Evolutionary conservation across 208 protist genomes (phyloP), one percentile per base, ranked within the genome.

Genomic region (Leptomonas seymouri): DNA sequence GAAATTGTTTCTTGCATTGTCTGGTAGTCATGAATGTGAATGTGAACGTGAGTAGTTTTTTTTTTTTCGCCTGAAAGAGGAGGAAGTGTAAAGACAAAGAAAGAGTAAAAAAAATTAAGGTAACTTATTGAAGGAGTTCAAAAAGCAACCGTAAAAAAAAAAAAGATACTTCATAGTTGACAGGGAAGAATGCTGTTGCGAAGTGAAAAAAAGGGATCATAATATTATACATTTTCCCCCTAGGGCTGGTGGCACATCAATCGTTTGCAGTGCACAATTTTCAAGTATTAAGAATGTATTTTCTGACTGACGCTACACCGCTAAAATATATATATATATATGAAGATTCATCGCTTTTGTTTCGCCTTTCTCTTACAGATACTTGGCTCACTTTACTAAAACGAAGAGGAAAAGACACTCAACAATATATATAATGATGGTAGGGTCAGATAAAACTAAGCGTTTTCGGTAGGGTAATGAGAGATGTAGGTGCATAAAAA

Each of bases 111-210:
- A 48, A 39, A 9, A 48, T 3, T 16, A n/a, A 16, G 12, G 18
- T n/a, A 48, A 48, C 20, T n/a, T 5, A 48, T n/a, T 16, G 8
- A 42, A 72, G 65, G 60, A 62, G 76, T 87, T 50, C 64, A 78
- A 28, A 31, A n/a, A 54, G 25, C 46, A 54, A 59, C 46, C 51
- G 21, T 44, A 60, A 39, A 44, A 34, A 54, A 53, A 41, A 4
- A 31, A 64, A 34, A 46, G 27, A 23, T 9, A 23, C 30, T 49
- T 21, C 12, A 25, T 6, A 3, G 21, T 16, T 41, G 23, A 21
- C 20, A 41, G 30, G 12, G n/a, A n/a, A n/a, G n/a, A n/a, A n/a
- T n/a, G n/a, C n/a, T n/a, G n/a, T n/a, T n/a, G n/a, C n/a, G n/a
- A n/a, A n/a, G n/a, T n/a, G n/a, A n/a, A n/a, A n/a, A n/a, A n/a